phyloP scores from a whole-genome alignment of 169 alveolate genomes.

The Plasmodium sp. region DNA sequence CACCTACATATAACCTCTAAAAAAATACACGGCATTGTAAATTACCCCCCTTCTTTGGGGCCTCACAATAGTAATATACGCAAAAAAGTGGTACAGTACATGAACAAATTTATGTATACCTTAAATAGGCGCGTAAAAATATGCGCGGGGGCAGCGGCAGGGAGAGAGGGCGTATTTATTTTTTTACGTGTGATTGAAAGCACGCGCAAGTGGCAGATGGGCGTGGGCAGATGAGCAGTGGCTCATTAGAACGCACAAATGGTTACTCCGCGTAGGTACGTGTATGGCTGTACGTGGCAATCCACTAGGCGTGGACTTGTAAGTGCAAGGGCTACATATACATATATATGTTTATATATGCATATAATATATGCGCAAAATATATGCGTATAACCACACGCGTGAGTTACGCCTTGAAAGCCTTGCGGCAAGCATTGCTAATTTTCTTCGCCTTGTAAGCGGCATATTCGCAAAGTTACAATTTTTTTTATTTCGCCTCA shows the following conservation, averaged over 20 bases:
- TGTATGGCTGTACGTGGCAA: not conserved
- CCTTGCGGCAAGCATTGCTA: not conserved
- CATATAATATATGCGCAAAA: not conserved
- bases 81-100: not conserved
- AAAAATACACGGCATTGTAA: not conserved
- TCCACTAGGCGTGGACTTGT: not conserved
- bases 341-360: too few relatives aligned
- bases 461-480: not conserved
- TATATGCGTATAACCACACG: not conserved
- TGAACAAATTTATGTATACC: not conserved
- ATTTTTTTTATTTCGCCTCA: not conserved
- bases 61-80: not conserved
- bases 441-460: not conserved
- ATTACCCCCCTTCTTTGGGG: not conserved
- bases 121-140: not conserved
- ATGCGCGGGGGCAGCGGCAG: not conserved
- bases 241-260: not conserved
- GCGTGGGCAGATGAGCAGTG: not conserved
- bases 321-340: not conserved
- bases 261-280: not conserved
- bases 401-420: not conserved
- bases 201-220: not conserved
- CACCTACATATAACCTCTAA: not conserved
- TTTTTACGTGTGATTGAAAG: not conserved
- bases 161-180: not conserved